Percentiles rank a stretch among this genome's conserved stretches.
phyloP scores from a whole-genome alignment of 2,329 filamentous ascomycete species.

The Onygenales sp. region DNA sequence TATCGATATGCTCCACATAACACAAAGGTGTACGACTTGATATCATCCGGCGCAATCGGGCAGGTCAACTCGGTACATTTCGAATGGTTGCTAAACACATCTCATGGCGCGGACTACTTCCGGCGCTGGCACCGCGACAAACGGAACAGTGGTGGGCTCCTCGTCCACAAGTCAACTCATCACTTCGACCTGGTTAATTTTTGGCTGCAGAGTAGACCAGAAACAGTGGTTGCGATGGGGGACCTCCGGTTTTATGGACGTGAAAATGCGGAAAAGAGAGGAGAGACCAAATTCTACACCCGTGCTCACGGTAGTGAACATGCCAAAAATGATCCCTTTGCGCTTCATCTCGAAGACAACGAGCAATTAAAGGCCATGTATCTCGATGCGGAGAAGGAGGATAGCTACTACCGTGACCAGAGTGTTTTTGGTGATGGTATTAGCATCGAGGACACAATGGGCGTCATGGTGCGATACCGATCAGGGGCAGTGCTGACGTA shows the following conservation, averaged over 20 bases:
- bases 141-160: conserved; percentile 48
- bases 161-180: conserved; percentile 55
- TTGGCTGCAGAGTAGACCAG: conserved; percentile 48
- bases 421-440: conserved; percentile 55
- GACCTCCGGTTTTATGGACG: conserved; percentile 52
- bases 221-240: conserved; percentile 49
- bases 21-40: conserved; percentile 47
- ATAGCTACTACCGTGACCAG: conserved; percentile 53
- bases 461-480: conserved; percentile 47
- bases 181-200: conserved; percentile 57
- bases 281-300: conserved; percentile 42
- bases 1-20: conserved; percentile 59
- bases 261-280: conserved; percentile 51
- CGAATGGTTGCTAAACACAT: conserved; percentile 55
- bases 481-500: conserved; percentile 52
- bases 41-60: conserved; percentile 48
- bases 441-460: conserved; percentile 57
- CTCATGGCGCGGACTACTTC: conserved; percentile 54
- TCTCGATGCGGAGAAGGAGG: conserved; percentile 54
- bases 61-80: conserved; percentile 50
- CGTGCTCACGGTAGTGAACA: conserved; percentile 43
- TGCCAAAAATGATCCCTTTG: conserved; percentile 49
- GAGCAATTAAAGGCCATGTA: conserved; percentile 50
- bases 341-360: conserved; percentile 45
- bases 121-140: conserved; percentile 55